Base-by-base conservation (phyloP, 495 filamentous ascomycete genomes). In the Penicillium goetzii region DNA sequence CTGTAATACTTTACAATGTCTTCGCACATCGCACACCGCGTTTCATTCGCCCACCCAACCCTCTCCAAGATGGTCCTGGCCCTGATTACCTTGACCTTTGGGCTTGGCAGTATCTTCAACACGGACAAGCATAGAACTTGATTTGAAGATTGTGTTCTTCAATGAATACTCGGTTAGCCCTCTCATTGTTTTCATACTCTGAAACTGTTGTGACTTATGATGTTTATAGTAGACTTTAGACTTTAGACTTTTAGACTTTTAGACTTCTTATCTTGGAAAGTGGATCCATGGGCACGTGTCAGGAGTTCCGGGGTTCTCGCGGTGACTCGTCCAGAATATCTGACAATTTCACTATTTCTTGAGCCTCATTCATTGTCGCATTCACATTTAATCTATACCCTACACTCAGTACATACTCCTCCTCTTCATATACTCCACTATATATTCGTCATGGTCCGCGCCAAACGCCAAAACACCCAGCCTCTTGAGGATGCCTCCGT, bases 401-500 rank as follows among this genome's bases (percentile, higher is more conserved):
- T 15, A 9, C 25, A 14, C 32, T 32, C 51, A 28, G 14, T 23
- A 50, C 11, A 28, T 15, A n/a, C 17, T 21, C 1, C 7, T n/a
- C 8, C 10, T 21, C 15, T 53, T 12, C 51, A 10, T 45, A n/a
- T 50, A 25, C 34, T 28, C 19, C 32, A 23, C 33, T 51, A 15
- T 40, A 43, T 49, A 21, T 15, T 25, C 28, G 12, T 15, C 7
- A 80, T 79, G 76, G 63, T 78, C 25, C 76, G 77, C 55, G 56
- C 63, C 36, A 75, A 76, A 61, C 68, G 78, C 62, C 77, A 78
- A 61, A 77, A 76, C 62, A 77, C 76, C 1, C 69, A 72, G 30
- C 69, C 72, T 0, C 61, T 77, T 15, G 78, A 81, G 51, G 78
- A 82, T 54, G 55, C 73, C 64, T 76, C 76, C 15, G 72, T 72